These are phyloP conservation scores for Microdochium nivale DNA, from an alignment of 2,329 filamentous ascomycete genomes.

Conservation along the genomic window DNA sequence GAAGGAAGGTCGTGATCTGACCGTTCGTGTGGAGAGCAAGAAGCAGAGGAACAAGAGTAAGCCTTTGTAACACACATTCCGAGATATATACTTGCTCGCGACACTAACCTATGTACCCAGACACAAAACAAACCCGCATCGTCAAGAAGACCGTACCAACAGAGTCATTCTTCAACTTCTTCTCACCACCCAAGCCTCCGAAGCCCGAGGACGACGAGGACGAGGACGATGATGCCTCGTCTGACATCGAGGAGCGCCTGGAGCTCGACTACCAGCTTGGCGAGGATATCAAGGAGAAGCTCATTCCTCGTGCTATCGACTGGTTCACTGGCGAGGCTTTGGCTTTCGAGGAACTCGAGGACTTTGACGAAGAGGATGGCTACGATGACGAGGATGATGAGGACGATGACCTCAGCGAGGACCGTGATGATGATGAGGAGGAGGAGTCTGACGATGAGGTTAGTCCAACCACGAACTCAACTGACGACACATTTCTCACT, in stretches of 20 bases:
- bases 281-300: constrained; percentile 99
- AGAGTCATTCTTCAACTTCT: constrained; percentile 99
- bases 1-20: constrained; percentile 89
- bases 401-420: constrained; percentile 78
- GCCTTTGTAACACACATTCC: constrained; percentile 8
- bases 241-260: constrained; percentile 93
- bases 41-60: constrained; percentile 99
- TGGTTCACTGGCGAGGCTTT: constrained; percentile 99
- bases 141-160: constrained; percentile 99
- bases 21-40: constrained; percentile 93
- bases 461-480: constrained; percentile 19
- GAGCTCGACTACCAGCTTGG: constrained; percentile 98
- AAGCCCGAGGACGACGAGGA: constrained; percentile 57
- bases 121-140: constrained; percentile 97
- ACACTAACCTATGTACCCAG: constrained; percentile 35
- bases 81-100: neutral
- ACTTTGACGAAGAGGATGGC: constrained; percentile 74
- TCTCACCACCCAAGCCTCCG: constrained; percentile 86
- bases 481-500: neutral
- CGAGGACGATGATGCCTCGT: constrained; percentile 65
- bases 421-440: constrained; percentile 68
- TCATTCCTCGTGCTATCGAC: constrained; percentile 95
- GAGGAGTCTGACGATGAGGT: constrained; percentile 74
- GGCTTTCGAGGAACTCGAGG: constrained; percentile 86
- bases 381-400: constrained; percentile 82